phyloP scores from a whole-genome alignment of 2,329 filamentous ascomycete genomes.

The Pseudogymnoascus pannorum region DNA sequence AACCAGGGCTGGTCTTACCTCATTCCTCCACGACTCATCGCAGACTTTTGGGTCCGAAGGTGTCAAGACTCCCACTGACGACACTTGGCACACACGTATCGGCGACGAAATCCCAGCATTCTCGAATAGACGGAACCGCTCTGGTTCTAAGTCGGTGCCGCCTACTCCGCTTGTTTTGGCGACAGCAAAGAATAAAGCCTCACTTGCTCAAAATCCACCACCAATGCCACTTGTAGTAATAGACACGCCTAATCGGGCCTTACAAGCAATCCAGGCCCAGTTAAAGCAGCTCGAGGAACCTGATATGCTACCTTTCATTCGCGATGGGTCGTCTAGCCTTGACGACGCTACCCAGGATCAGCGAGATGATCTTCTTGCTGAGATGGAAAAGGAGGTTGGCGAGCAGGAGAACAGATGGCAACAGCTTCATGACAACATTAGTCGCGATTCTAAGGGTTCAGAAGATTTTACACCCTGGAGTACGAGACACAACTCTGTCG shows the following conservation, averaged over 20 bases:
- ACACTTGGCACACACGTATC: constrained; percentile 47
- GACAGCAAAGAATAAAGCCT: constrained; percentile 34
- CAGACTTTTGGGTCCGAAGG: constrained; percentile 10
- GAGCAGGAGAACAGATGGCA: constrained; percentile 54
- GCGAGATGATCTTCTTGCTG: constrained; percentile 39
- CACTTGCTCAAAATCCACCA: constrained; percentile 34
- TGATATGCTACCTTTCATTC: constrained; percentile 7
- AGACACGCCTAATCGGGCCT: constrained; percentile 24
- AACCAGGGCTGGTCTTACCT: constrained; percentile 11
- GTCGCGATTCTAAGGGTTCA: constrained; percentile 26
- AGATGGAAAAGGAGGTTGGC: constrained; percentile 56
- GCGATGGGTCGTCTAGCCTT: not conserved
- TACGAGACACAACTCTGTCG: not conserved
- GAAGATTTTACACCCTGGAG: not conserved
- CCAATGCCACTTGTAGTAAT: constrained; percentile 18
- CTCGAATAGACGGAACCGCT: constrained; percentile 42
- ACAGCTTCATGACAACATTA: constrained; percentile 45
- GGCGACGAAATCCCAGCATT: constrained; percentile 54
- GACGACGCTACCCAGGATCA: constrained; percentile 10
- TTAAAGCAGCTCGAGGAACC: constrained; percentile 26
- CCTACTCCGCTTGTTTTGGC: constrained; percentile 47
- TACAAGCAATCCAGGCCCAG: constrained; percentile 27
- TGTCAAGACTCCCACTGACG: not conserved
- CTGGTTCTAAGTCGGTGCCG: constrained; percentile 43
- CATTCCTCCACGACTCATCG: constrained; percentile 26